phyloP scores from a whole-genome alignment of 108 stramenopile species.

The Fragilaria crotonensis region DNA sequence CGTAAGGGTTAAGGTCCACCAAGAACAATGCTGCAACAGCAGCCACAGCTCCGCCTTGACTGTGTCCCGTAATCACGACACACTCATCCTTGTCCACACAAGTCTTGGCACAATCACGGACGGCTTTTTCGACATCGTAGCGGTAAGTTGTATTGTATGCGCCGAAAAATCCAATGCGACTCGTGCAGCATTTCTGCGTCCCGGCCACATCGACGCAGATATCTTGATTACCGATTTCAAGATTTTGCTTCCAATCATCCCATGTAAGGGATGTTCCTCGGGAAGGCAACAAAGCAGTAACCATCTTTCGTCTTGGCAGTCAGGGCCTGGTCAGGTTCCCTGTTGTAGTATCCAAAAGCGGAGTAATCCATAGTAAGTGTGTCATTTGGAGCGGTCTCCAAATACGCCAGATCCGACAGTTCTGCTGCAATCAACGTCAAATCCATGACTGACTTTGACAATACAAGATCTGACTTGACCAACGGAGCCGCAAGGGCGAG shows the following conservation, averaged over 20 bases:
- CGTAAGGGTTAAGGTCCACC: conserved; percentile 24
- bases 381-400: not conserved
- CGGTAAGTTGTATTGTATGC: conserved; percentile 15
- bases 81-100: conserved; percentile 26
- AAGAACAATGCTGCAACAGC: conserved; percentile 27
- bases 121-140: conserved; percentile 6
- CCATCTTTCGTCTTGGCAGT: conserved; percentile 13
- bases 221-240: conserved; percentile 9
- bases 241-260: conserved; percentile 26
- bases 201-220: conserved; percentile 6
- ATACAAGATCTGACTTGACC: not conserved
- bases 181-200: conserved; percentile 9
- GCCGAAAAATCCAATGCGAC: conserved; percentile 17
- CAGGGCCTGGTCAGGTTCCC: conserved; percentile 26
- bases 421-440: conserved; percentile 1
- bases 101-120: conserved; percentile 17
- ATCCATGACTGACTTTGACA: conserved; percentile 2
- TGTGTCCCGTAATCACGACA: conserved; percentile 22
- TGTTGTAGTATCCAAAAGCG: too few relatives aligned
- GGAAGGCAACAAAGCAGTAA: conserved; percentile 21
- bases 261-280: conserved; percentile 21
- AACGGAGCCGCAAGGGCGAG: too few relatives aligned
- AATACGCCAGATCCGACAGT: conserved; percentile 2
- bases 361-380: too few relatives aligned
- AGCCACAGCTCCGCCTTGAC: conserved; percentile 29